Base-by-base conservation (phyloP, 2,329 filamentous ascomycete genomes). In the Fusarium sp. region DNA sequence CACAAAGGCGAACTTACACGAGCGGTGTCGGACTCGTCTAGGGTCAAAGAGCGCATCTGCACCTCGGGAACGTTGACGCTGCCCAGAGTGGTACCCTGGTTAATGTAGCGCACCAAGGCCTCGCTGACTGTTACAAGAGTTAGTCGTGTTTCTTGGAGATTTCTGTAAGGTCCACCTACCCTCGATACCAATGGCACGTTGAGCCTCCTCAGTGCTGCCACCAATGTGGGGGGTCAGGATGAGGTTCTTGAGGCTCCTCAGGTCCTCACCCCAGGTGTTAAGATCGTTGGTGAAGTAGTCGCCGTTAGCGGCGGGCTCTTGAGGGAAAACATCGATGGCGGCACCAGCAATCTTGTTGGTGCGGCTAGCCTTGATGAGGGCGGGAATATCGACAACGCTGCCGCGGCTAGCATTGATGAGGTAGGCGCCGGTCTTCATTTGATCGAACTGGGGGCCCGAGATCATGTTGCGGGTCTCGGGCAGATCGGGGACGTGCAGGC, bases 61-160 rank as follows among this genome's bases (percentile, higher is more conserved):
- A 97, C 92, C 81, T 98, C 96, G n/a, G 96, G 96, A 83, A 99
- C 85, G 82, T 99, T 99, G 78, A 98, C 96, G 66, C 94, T 93
- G 71, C 93, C 94, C 25, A 96, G 81, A 3, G 96, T 99, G 61
- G 91, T 89, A 65, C 96, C 96, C 80, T 96, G 93, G 82, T 98
- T 99, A 78, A 98, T 96, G 80, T 98, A 99, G 76, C 92, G 89
- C 62, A 97, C 91, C 57, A 99, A 84, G 40, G 94, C 92, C 51
- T 96, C 91, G 69, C 88, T 89, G 63, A 99, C 96, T 89, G 65
- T 46, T 34, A 13, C 13, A 65, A 54, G 65, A 38, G 59, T 76
- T 61, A 71, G 67, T 8, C 13, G 14, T 13, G 27, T 58, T 34
- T 8, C 13, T 9, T 51, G 1, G 14, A 54, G 16, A 16, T 20